Evolutionary conservation across 768 basidiomycete species (phyloP), one percentile per base, ranked within the genome.

Genomic region (Tubosaeta sp.): DNA sequence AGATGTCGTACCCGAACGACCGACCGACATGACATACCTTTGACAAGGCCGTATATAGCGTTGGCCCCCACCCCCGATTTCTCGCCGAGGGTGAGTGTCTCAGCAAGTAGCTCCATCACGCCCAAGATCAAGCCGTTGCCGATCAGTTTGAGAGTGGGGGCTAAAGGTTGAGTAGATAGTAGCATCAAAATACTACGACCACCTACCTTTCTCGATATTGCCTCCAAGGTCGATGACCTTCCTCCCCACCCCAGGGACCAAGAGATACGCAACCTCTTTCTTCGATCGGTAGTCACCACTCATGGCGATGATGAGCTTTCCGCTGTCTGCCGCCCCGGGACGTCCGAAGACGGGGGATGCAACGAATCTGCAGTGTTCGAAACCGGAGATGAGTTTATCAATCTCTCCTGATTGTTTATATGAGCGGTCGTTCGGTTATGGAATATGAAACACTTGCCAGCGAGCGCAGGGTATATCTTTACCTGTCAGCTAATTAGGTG

Each of bases 21-120:
- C 26, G n/a, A 33, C 1, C 13, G 34, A 52, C 56, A 49, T 60
- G 77, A 84, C 85, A 49, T 61, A 78, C 85, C 86, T 72, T 83
- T 80, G 47, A 90, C 72, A 16, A 84, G 74, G 17, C 68, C 65
- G 19, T 79, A 70, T 12, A 88, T 76, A 34, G 79, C 74, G 9
- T 81, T 73, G 2, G 84, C 74, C 3, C 82, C 84, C 34, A 95
- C 85, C 22, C 91, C 93, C 0, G 87, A 76, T 69, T 91, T 91
- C 57, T 91, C 88, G 5, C 86, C 85, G 10, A 95, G 80, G 1
- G 92, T 94, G 62, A 88, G 83, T n/a, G 81, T 74, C 71, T 95
- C 92, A 0, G 86, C 83, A 12, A 95, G 73, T 10, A 94, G 71
- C 64, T 94, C 92, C 38, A 93, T 73, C 26, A 76, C 74, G n/a